Evolutionary conservation across 2,329 filamentous ascomycete species (phyloP).

Genomic region (Fusarium nelsonii): DNA sequence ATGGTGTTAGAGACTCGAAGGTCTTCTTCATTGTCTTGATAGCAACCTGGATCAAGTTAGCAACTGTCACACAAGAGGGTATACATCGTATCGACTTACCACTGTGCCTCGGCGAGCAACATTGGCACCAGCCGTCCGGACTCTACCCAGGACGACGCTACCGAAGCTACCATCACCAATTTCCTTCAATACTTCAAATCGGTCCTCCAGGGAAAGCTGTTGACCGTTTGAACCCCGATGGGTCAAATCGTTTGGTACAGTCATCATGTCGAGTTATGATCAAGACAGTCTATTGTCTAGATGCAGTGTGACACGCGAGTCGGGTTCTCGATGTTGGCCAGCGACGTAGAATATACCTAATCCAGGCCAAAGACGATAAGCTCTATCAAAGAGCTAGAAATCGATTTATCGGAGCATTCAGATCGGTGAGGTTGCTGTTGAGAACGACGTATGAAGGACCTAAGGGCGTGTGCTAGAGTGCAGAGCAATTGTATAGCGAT

Average conservation of each 20-base stretch:
- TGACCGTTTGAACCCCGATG: conserved; percentile 73
- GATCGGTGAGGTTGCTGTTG: conserved; percentile 37
- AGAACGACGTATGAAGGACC: conserved; percentile 28
- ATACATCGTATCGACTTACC: conserved; percentile 68
- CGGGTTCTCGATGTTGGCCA: conserved; percentile 32
- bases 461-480: conserved; percentile 26
- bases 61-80: conserved; percentile 26
- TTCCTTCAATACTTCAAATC: conserved; percentile 97
- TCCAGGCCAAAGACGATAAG: conserved; percentile 45
- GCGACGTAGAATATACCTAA: conserved; percentile 45
- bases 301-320: conserved; percentile 35
- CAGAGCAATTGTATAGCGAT: conserved; percentile 30
- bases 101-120: conserved; percentile 91
- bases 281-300: conserved; percentile 37
- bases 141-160: conserved; percentile 91
- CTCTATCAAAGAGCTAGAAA: conserved; percentile 54
- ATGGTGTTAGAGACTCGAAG: conserved; percentile 91
- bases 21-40: conserved; percentile 99
- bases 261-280: conserved; percentile 68
- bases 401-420: conserved; percentile 55
- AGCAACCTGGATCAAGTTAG: conserved; percentile 74
- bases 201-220: conserved; percentile 82
- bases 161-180: conserved; percentile 99
- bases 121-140: conserved; percentile 88
- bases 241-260: conserved; percentile 79